phyloP scores from a whole-genome alignment of 2,329 filamentous ascomycete species.

The Penicillium sp. region DNA sequence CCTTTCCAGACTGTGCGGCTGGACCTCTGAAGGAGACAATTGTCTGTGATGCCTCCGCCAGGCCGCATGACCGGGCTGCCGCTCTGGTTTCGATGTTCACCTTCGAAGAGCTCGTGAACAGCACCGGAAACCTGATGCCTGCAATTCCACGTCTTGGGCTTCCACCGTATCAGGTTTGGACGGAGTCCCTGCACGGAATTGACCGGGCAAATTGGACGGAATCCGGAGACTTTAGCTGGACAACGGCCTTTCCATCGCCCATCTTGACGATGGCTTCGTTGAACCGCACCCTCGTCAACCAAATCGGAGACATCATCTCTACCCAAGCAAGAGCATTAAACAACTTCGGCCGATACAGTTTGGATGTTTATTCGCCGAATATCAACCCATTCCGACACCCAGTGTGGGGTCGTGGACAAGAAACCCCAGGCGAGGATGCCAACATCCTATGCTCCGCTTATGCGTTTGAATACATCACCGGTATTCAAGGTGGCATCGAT shows the following conservation, averaged over 20 bases:
- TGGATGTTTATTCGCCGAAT: slow-evolving; percentile 58
- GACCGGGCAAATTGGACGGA: slow-evolving; percentile 57
- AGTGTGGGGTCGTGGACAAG: slow-evolving; percentile 57
- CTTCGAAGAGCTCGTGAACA: slow-evolving; percentile 56
- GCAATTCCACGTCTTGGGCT: slow-evolving; percentile 58
- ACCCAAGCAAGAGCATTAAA: slow-evolving; percentile 65
- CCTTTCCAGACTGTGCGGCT: slow-evolving; percentile 53
- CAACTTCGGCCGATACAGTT: slow-evolving; percentile 53
- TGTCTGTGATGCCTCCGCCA: slow-evolving; percentile 51
- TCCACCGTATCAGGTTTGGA: slow-evolving; percentile 61
- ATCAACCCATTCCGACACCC: slow-evolving; percentile 63
- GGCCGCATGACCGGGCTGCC: slow-evolving; percentile 42
- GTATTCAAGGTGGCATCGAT: slow-evolving; percentile 52
- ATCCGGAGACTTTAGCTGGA: slow-evolving; percentile 55
- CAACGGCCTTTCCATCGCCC: slow-evolving; percentile 65
- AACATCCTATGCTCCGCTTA: slow-evolving; percentile 48
- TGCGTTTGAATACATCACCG: slow-evolving; percentile 53
- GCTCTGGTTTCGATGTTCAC: slow-evolving; percentile 53
- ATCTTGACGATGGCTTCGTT: slow-evolving; percentile 63
- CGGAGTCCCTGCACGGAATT: slow-evolving; percentile 59
- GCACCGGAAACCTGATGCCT: slow-evolving; percentile 48
- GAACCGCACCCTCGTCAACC: slow-evolving; percentile 59
- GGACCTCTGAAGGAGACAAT: slow-evolving; percentile 51
- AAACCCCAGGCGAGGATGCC: slow-evolving; percentile 58
- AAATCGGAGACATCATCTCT: slow-evolving; percentile 53